Percentiles rank a stretch among this genome's conserved stretches.
Evolutionary conservation across 164 flowering plant genomes (phyloP).

Genomic region (Kingdonia uniflora): DNA sequence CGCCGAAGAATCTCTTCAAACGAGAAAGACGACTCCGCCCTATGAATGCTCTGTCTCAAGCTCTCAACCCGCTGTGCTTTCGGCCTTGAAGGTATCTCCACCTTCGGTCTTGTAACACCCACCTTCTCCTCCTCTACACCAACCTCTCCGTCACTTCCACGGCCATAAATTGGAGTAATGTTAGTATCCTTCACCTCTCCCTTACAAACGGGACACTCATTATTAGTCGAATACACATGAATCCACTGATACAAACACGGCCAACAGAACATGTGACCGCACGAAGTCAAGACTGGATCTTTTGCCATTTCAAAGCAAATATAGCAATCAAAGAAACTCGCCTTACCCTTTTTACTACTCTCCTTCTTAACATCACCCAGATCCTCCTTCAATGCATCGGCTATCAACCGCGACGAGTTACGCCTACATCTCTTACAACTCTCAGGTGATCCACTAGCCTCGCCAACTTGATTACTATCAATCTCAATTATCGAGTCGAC

Average conservation of each 20-base stretch:
- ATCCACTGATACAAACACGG: constrained; percentile 48
- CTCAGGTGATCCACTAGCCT: constrained; percentile 2
- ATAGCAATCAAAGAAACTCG: constrained; percentile 51
- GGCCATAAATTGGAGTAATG: constrained; percentile 52
- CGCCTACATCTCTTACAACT: constrained; percentile 14
- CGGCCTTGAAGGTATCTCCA: no score
- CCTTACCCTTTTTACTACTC: constrained; percentile 4
- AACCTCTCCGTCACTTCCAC: constrained; percentile 11
- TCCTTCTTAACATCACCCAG: constrained; percentile 1
- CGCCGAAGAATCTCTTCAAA: no score
- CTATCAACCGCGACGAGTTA: constrained; percentile 17
- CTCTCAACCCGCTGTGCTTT: no score
- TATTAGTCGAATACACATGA: constrained; percentile 23
- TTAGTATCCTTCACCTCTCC: constrained; percentile 39
- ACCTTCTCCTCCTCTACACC: constrained; percentile 18
- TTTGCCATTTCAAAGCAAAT: constrained; percentile 34
- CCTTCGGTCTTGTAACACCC: neutral
- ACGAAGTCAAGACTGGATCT: constrained; percentile 55
- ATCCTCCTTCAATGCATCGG: constrained; percentile 29
- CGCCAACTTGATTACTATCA: constrained; percentile 2
- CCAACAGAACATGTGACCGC: constrained; percentile 82
- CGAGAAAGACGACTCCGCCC: no score
- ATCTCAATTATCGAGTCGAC: no score
- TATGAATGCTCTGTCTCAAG: no score
- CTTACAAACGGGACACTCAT: constrained; percentile 51